These are phyloP conservation scores for Sarcocystis neurona DNA, from an alignment of 169 alveolate genomes.

Conservation along the genomic window DNA sequence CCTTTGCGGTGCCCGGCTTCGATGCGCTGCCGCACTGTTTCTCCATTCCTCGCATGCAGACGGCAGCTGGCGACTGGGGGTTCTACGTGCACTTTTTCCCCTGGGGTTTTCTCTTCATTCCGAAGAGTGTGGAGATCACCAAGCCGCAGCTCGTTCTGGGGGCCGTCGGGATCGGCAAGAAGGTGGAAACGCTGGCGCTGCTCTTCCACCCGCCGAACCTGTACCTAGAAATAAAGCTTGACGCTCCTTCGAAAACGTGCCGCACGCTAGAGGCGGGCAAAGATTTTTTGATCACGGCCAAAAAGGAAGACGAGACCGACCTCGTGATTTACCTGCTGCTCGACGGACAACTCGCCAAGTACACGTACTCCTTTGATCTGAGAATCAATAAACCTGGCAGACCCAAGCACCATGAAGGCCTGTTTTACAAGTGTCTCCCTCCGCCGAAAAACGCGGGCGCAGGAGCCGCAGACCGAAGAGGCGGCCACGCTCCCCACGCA, in stretches of 20 bases:
- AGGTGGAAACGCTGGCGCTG: conserved; percentile 69
- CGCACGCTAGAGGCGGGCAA: conserved; percentile 69
- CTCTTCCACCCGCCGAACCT: conserved; percentile 73
- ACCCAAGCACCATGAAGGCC: conserved; percentile 63
- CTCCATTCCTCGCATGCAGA: conserved; percentile 63
- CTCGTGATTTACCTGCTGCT: conserved; percentile 69
- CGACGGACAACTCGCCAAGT: conserved; percentile 72
- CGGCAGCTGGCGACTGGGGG: conserved; percentile 76
- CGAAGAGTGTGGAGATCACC: conserved; percentile 71
- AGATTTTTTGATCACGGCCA: conserved; percentile 73
- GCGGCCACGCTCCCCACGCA: too few relatives aligned
- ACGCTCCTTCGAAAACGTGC: conserved; percentile 70
- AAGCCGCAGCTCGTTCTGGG: conserved; percentile 71
- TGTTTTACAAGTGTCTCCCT: conserved; percentile 59
- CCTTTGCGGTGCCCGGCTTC: conserved; percentile 63
- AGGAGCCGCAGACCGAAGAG: too few relatives aligned
- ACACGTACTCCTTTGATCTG: conserved; percentile 73
- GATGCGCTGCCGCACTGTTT: conserved; percentile 65
- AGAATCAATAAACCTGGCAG: conserved; percentile 69
- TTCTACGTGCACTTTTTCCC: conserved; percentile 72
- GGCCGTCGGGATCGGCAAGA: conserved; percentile 68
- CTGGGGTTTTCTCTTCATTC: conserved; percentile 75
- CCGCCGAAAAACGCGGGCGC: too few relatives aligned
- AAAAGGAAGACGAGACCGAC: conserved; percentile 74
- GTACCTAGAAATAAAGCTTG: conserved; percentile 67